Conservation (phyloP, 148 eudicot genomes). For the Beta vulgaris region DNA sequence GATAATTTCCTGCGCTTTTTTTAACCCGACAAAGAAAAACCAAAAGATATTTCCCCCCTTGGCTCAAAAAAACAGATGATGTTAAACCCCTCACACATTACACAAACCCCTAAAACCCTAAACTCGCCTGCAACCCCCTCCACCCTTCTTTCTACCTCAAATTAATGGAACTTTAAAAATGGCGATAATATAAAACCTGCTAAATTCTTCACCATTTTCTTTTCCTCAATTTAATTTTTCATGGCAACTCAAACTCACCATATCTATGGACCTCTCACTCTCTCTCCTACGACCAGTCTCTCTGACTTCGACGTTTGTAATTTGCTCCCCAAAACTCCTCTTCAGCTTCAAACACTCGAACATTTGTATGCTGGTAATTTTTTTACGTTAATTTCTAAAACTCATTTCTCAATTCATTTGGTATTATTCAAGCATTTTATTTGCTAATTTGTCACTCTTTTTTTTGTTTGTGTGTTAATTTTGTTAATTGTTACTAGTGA, state of each 20-base stretch:
- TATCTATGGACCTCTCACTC: constrained; percentile 8
- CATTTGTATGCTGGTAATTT: constrained; percentile 36
- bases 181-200: not conserved
- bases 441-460: not conserved
- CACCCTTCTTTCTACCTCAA: not conserved
- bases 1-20: not conserved
- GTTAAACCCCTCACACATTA: constrained; percentile 24
- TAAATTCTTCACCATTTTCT: not conserved
- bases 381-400: not conserved
- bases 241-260: constrained; percentile 32
- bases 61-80: constrained; percentile 1
- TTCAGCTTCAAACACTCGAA: constrained; percentile 43
- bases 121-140: constrained; percentile 3
- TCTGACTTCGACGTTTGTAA: constrained; percentile 18
- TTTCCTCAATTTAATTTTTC: not conserved
- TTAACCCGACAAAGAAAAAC: not conserved
- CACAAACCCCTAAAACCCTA: constrained; percentile 29
- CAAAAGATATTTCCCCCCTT: constrained; percentile 14
- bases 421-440: not conserved
- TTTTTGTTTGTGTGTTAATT: not conserved
- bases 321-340: constrained; percentile 41
- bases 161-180: constrained; percentile 7
- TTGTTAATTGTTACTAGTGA: not conserved
- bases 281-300: constrained; percentile 16
- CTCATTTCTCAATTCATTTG: not conserved